Base-by-base conservation (phyloP, 2,329 filamentous ascomycete species). In the Fusarium citri region DNA sequence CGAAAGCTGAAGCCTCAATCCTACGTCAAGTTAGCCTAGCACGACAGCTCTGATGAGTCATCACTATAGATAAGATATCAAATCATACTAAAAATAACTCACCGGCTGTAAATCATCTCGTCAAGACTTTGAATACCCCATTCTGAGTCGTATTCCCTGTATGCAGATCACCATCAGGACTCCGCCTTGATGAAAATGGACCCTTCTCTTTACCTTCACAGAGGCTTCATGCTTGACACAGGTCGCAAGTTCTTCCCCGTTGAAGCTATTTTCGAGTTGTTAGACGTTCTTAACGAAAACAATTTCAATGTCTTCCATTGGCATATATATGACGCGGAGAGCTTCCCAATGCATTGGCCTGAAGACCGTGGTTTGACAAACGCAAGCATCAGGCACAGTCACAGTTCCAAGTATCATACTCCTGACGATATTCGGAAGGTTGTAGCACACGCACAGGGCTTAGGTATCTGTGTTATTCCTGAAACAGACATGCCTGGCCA, bases 261-360 rank as follows among this genome's bases (percentile, higher is more conserved):
- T 9, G 43, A 64, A 23, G 50, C 59, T 1, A 64, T 64, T 6
- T 25, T 64, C 3, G 15, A 40, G 1, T 1, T 64, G 6, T 25
- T 64, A 3, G 25, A 45, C 2, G 18, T 64, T 2, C 61, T 64
- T 10, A 40, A 64, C 2, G 59, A 64, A 40, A 23, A 64, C n/a
- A 64, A 64, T 22, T 64, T 58, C 40, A 64, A 64, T 25, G 45
- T 58, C 26, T 64, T 64, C 20, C 61, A 64, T 14, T 64, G 59
- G 61, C 61, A 64, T 7, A 58, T 64, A 2, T 64, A 64, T n/a
- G 61, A 64, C 16, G 61, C 61, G 2, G 37, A 64, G 15, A 59
- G 59, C 30, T 64, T 64, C 7, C 61, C 61, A 3, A 16, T 64
- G 10, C n/a, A 26, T 6, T 64, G 37, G 30, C 61, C 61, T 0